A percentile compares a stretch with the other conserved stretches of the same genome.
Evolutionary conservation across 768 basidiomycete species (phyloP).

Genomic region (Dacryopinax spathularia): DNA sequence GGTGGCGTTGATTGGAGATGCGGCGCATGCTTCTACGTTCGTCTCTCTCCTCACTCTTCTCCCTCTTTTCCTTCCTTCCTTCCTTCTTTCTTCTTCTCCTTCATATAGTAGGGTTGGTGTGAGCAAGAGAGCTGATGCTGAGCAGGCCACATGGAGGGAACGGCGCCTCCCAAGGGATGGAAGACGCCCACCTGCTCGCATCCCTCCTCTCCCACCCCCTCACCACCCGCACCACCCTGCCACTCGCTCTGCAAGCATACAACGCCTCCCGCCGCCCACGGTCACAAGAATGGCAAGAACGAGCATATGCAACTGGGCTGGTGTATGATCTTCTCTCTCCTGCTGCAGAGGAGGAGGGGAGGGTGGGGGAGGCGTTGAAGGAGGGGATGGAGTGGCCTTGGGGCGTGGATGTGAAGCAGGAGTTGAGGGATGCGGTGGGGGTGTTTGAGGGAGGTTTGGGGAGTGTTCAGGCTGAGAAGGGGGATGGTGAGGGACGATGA

Average conservation of each 20-base stretch:
- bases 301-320: slow-evolving; percentile 15
- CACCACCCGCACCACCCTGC: slow-evolving; percentile 15
- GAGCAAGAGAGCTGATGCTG: no score
- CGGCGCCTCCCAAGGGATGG: slow-evolving; percentile 46
- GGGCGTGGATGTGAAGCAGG: slow-evolving; percentile 15
- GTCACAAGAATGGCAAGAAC: slow-evolving; percentile 17
- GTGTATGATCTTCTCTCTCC: slow-evolving; percentile 24
- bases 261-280: slow-evolving; percentile 20
- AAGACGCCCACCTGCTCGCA: slow-evolving; percentile 29
- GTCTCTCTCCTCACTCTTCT: no score
- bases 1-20: background rate
- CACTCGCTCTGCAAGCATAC: slow-evolving; percentile 19
- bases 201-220: slow-evolving; percentile 32
- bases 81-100: background rate
- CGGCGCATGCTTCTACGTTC: background rate
- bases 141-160: slow-evolving; percentile 38
- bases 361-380: slow-evolving; percentile 31
- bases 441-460: background rate
- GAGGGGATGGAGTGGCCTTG: slow-evolving; percentile 52
- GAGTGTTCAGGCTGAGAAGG: no score
- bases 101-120: background rate
- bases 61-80: no score
- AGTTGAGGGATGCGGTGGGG: background rate
- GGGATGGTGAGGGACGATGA: background rate
- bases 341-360: slow-evolving; percentile 29